Evolutionary conservation across 2,329 filamentous ascomycete genomes (phyloP).

Genomic region (Alternaria solani): DNA sequence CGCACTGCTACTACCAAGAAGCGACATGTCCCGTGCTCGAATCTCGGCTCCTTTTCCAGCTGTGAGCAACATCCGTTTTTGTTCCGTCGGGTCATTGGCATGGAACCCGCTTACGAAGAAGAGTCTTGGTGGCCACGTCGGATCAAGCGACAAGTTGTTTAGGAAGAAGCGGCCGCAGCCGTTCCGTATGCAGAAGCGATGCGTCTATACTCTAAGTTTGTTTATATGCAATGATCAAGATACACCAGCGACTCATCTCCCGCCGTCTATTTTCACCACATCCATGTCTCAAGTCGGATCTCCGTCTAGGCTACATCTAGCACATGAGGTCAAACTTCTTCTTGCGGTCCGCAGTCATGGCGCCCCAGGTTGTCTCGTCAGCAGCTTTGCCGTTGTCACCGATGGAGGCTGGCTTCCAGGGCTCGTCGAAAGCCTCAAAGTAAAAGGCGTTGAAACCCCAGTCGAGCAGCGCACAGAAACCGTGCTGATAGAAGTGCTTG

Average conservation of each 20-base stretch:
- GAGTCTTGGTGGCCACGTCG: background rate
- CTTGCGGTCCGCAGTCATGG: slow-evolving; percentile 67
- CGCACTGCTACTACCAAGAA: background rate
- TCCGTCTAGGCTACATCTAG: slow-evolving; percentile 31
- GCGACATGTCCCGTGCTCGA: background rate
- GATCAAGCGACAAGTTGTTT: background rate
- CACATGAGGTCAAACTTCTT: slow-evolving; percentile 64
- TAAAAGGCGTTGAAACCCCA: slow-evolving; percentile 75
- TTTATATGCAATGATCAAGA: background rate
- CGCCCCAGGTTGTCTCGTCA: slow-evolving; percentile 75
- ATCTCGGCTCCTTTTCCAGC: background rate
- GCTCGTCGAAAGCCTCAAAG: slow-evolving; percentile 78
- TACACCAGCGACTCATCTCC: background rate
- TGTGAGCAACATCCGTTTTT: background rate
- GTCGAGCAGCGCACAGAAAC: slow-evolving; percentile 69
- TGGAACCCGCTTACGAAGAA: background rate
- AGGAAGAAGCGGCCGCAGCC: background rate
- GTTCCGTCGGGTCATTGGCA: background rate
- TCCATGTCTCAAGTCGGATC: background rate
- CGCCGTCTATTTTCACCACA: background rate
- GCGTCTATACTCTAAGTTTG: slow-evolving; percentile 1
- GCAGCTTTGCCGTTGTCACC: slow-evolving; percentile 69
- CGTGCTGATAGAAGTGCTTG: slow-evolving; percentile 66
- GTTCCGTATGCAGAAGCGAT: background rate
- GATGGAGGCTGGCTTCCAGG: slow-evolving; percentile 70